These are phyloP conservation scores for Boletales sp. DNA, from an alignment of 768 basidiomycete species.

Conservation along the genomic window DNA sequence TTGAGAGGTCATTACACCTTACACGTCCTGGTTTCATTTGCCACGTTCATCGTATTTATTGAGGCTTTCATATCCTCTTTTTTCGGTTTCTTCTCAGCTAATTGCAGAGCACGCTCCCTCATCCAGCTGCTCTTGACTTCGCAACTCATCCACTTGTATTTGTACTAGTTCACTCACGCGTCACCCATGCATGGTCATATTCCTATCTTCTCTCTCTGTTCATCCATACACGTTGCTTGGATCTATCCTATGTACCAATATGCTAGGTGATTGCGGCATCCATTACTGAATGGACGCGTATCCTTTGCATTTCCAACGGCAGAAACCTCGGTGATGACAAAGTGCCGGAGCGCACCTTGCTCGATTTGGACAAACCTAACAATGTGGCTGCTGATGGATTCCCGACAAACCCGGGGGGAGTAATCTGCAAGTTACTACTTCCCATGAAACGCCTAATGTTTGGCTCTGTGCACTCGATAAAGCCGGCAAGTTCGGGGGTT, in stretches of 20 bases:
- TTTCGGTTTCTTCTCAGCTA: constrained; percentile 7
- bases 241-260: constrained; percentile 15
- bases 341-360: neutral
- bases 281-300: neutral
- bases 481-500: neutral
- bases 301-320: neutral
- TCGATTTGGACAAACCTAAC: no score
- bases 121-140: constrained; percentile 3
- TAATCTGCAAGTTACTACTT: no score
- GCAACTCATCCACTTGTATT: constrained; percentile 21
- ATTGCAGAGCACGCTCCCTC: neutral
- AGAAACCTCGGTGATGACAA: neutral
- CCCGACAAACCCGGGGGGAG: no score
- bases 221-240: constrained; percentile 11
- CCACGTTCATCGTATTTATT: constrained; percentile 15
- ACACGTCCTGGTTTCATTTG: constrained; percentile 6
- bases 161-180: constrained; percentile 11
- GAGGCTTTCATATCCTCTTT: constrained; percentile 1
- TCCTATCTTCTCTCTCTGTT: neutral
- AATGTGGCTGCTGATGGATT: no score
- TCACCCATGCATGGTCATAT: constrained; percentile 8
- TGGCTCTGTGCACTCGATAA: no score
- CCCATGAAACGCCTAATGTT: no score
- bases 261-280: constrained; percentile 2
- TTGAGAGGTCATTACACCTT: constrained; percentile 9